Conservation (phyloP, 352 stramenopile species). For the Saprolegnia parasitica region DNA sequence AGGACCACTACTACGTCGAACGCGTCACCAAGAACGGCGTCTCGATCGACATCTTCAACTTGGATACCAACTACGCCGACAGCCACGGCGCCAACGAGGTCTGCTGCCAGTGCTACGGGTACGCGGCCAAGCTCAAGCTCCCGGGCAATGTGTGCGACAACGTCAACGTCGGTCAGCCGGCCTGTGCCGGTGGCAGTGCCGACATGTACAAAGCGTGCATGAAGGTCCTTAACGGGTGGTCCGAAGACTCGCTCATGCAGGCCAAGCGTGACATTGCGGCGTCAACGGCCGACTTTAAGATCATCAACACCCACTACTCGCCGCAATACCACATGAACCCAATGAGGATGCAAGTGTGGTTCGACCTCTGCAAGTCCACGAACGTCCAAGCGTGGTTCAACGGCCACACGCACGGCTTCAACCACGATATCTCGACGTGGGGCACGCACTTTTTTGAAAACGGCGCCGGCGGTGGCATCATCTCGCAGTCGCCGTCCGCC, state of each 20-base stretch:
- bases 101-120: constrained; percentile 79
- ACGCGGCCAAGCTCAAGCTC: constrained; percentile 37
- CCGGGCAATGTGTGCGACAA: constrained; percentile 38
- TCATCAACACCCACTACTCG: constrained; percentile 80
- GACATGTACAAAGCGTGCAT: constrained; percentile 71
- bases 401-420: constrained; percentile 25
- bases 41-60: constrained; percentile 62
- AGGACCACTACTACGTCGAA: constrained; percentile 29
- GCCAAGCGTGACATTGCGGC: constrained; percentile 49
- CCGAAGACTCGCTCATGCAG: constrained; percentile 47
- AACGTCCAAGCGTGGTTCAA: constrained; percentile 22
- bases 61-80: constrained; percentile 58
- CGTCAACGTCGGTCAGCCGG: constrained; percentile 43
- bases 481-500: constrained; percentile 34
- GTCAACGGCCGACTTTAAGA: constrained; percentile 76
- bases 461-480: constrained; percentile 20
- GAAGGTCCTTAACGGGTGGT: constrained; percentile 54
- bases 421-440: constrained; percentile 23
- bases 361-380: constrained; percentile 6
- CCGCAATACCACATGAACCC: constrained; percentile 73
- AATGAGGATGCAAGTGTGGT: constrained; percentile 44
- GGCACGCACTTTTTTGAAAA: constrained; percentile 28
- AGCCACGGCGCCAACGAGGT: constrained; percentile 46
- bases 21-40: constrained; percentile 14
- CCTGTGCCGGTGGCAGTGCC: constrained; percentile 49